phyloP scores from a whole-genome alignment of 345 rosid genomes.

The Turnera subulata region DNA sequence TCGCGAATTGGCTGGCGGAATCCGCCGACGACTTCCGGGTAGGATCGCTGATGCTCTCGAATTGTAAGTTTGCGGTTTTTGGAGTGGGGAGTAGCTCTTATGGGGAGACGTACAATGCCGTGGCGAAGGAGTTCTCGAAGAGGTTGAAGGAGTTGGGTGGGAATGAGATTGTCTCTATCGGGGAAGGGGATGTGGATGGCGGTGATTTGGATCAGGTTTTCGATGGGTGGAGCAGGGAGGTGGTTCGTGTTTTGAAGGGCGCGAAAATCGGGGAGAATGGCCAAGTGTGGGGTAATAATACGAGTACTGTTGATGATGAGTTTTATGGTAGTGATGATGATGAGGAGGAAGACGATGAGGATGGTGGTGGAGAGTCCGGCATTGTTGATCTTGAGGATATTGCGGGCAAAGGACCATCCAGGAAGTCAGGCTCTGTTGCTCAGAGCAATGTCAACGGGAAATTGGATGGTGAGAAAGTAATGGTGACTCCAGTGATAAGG shows the following conservation, averaged over 20 bases:
- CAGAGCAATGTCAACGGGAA: slow-evolving; percentile 66
- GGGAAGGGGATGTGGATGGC: slow-evolving; percentile 74
- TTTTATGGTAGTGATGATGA: slow-evolving; percentile 43
- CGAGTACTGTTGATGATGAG: slow-evolving; percentile 26
- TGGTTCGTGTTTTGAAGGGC: slow-evolving; percentile 54
- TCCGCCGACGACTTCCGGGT: slow-evolving; percentile 89
- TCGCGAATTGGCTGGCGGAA: slow-evolving; percentile 70
- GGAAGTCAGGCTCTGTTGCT: slow-evolving; percentile 33
- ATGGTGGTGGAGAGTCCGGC: slow-evolving; percentile 26
- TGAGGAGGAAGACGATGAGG: slow-evolving; percentile 19
- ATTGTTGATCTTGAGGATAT: slow-evolving; percentile 91
- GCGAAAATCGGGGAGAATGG: slow-evolving; percentile 29
- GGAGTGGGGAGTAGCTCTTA: slow-evolving; percentile 81
- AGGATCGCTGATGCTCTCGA: slow-evolving; percentile 63
- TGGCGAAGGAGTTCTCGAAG: slow-evolving; percentile 62
- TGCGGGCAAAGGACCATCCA: slow-evolving; percentile 85
- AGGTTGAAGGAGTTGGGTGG: slow-evolving; percentile 74
- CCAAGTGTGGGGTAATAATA: slow-evolving; percentile 11
- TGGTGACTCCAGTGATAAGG: slow-evolving; percentile 95
- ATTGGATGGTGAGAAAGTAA: slow-evolving; percentile 57
- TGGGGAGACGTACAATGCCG: slow-evolving; percentile 63
- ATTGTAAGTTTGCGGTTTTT: slow-evolving; percentile 73
- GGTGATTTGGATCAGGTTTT: slow-evolving; percentile 60
- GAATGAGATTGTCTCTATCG: slow-evolving; percentile 50
- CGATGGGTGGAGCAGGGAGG: slow-evolving; percentile 56